Conservation (phyloP, 345 rosid genomes). For the Euclidium syriacum region DNA sequence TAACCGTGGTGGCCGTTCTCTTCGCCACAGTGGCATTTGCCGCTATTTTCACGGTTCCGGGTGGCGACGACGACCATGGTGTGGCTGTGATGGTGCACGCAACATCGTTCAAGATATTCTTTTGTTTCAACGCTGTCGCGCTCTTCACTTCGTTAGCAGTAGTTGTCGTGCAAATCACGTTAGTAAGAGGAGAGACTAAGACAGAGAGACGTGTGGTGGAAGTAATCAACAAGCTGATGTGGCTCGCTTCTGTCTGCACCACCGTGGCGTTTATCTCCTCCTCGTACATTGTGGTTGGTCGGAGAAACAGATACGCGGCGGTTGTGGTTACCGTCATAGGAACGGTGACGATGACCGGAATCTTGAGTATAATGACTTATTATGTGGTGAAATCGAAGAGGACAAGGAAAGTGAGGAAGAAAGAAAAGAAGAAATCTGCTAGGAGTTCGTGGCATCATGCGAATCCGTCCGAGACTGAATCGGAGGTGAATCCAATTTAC, state of each 20-base stretch:
- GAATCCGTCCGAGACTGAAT: constrained; percentile 46
- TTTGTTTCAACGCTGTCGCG: constrained; percentile 59
- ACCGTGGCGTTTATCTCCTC: constrained; percentile 71
- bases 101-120: constrained; percentile 62
- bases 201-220: constrained; percentile 74
- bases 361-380: constrained; percentile 70
- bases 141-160: constrained; percentile 89
- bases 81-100: constrained; percentile 47
- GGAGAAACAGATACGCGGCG: constrained; percentile 68
- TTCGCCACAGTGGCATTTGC: constrained; percentile 96
- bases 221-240: constrained; percentile 87
- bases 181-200: constrained; percentile 81
- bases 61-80: constrained; percentile 59
- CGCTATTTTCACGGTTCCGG: constrained; percentile 79
- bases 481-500: constrained; percentile 67
- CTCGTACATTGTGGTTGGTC: constrained; percentile 79
- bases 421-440: constrained; percentile 55
- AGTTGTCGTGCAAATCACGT: constrained; percentile 84
- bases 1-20: constrained; percentile 84
- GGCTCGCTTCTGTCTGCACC: constrained; percentile 92
- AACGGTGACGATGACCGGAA: constrained; percentile 60
- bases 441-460: constrained; percentile 32
- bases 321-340: constrained; percentile 69
- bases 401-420: constrained; percentile 50
- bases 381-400: constrained; percentile 64